These are phyloP conservation scores for Boechera retrofracta DNA, from an alignment of 345 rosid species.

Conservation along the genomic window DNA sequence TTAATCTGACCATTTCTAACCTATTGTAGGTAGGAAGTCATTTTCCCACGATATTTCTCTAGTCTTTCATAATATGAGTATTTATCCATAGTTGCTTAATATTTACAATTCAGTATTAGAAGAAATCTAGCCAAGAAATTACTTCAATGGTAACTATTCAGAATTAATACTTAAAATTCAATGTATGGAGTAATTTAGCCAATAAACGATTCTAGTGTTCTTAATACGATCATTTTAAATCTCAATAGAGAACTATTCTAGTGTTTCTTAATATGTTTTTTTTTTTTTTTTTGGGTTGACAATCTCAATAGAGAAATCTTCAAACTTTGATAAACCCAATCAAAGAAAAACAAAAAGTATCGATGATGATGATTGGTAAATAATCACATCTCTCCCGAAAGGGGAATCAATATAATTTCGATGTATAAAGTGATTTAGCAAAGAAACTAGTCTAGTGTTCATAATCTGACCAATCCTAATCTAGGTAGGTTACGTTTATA, in stretches of 20 bases:
- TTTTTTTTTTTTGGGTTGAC: neutral
- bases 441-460: neutral
- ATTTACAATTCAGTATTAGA: neutral
- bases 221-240: neutral
- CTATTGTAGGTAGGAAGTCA: neutral
- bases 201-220: neutral
- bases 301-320: neutral
- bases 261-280: too few species aligned
- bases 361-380: constrained; percentile 29
- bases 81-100: neutral
- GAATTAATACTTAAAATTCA: neutral
- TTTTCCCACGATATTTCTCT: neutral
- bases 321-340: neutral
- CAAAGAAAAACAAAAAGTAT: neutral
- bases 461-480: neutral
- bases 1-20: neutral
- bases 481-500: neutral
- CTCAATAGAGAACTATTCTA: neutral
- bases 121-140: neutral
- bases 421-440: neutral
- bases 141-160: neutral
- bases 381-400: constrained; percentile 7
- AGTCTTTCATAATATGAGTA: neutral
- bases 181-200: neutral
- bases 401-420: constrained; percentile 12